Conservation (phyloP, 2,329 filamentous ascomycete genomes). For the Sporothrix protearum region DNA sequence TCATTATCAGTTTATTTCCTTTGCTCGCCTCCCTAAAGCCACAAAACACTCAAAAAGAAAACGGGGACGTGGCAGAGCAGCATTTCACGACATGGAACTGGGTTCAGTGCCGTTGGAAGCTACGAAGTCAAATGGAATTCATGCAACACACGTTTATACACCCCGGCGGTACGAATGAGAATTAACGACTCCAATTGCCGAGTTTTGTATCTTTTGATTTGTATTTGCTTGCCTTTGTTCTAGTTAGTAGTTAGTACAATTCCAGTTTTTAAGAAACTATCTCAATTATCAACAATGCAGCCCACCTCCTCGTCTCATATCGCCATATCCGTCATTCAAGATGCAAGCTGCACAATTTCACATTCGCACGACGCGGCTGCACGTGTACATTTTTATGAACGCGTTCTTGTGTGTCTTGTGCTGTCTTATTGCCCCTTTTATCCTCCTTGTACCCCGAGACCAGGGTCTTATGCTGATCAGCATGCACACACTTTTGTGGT, state of each 20-base stretch:
- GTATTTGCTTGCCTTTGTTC: not conserved
- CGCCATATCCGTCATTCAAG: not conserved
- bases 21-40: not conserved
- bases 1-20: not conserved
- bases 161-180: slow-evolving; percentile 23
- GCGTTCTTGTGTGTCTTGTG: not conserved
- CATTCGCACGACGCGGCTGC: not conserved
- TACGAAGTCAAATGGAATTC: not conserved
- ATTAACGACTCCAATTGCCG: slow-evolving; percentile 20
- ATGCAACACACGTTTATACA: slow-evolving; percentile 3
- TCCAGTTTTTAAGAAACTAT: not conserved
- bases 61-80: not conserved
- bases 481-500: not conserved
- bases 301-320: too few species aligned
- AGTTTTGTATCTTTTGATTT: slow-evolving; percentile 27
- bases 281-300: not conserved
- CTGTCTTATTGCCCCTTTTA: too few species aligned
- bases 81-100: slow-evolving; percentile 1
- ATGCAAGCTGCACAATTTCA: not conserved
- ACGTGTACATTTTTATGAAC: not conserved
- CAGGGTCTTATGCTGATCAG: not conserved
- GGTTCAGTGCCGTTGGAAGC: not conserved
- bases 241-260: not conserved
- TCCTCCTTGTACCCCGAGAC: not conserved
- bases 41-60: not conserved